These are phyloP conservation scores for Venturia pyrina DNA, from an alignment of 2,329 filamentous ascomycete genomes.

Conservation along the genomic window DNA sequence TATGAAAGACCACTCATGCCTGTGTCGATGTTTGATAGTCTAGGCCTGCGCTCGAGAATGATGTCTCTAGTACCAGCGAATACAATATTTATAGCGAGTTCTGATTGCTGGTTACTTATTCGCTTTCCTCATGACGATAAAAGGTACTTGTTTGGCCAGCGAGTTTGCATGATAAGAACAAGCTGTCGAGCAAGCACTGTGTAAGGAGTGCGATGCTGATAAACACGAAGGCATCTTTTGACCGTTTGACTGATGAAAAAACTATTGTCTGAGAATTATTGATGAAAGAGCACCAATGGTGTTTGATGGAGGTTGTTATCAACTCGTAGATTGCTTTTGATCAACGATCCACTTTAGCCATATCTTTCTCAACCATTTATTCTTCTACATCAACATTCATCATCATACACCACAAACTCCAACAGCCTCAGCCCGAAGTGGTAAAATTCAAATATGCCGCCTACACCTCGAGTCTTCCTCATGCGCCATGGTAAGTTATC, in stretches of 20 bases:
- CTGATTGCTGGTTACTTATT: too few species aligned
- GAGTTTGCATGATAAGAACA: too few species aligned
- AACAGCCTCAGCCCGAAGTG: too few species aligned
- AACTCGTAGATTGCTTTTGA: neutral
- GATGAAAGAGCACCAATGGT: neutral
- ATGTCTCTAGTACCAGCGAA: neutral
- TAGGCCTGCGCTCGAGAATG: neutral
- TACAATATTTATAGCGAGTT: neutral
- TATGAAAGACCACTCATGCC: neutral
- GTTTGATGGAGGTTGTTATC: neutral
- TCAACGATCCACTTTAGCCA: neutral
- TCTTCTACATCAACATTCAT: neutral
- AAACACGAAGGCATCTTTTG: too few species aligned
- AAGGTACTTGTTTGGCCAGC: too few species aligned
- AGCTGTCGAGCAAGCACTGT: neutral
- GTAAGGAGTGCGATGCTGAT: neutral
- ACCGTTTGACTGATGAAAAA: neutral
- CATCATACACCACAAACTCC: too few species aligned
- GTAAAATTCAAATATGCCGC: neutral
- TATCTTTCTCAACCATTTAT: neutral
- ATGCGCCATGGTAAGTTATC: constrained; percentile 8
- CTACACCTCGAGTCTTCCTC: constrained; percentile 8
- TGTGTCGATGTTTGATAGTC: neutral
- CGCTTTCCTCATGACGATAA: too few species aligned
- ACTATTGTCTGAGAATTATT: neutral